phyloP scores from a whole-genome alignment of 225 moss, liverwort and hornwort species.

The Sphagnum tenellum region DNA sequence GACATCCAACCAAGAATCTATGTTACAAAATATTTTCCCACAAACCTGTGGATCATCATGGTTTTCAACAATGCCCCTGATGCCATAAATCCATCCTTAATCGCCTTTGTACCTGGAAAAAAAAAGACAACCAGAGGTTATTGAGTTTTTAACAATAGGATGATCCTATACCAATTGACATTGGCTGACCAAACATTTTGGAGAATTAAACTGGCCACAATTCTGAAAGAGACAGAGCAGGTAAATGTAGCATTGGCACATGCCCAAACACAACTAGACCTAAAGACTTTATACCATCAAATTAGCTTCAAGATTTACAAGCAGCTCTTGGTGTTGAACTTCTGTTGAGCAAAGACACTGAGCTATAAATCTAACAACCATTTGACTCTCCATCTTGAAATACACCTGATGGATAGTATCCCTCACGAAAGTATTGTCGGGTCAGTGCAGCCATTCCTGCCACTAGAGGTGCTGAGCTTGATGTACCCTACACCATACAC shows the following conservation, averaged over 20 bases:
- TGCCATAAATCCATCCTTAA: slow-evolving; percentile 30
- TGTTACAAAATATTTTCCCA: too few species aligned
- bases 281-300: too few species aligned
- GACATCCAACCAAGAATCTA: too few species aligned
- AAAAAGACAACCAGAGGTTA: too few species aligned
- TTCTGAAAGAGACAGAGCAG: too few species aligned
- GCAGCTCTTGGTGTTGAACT: too few species aligned
- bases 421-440: slow-evolving; percentile 57
- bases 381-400: too few species aligned
- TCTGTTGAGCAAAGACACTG: not conserved
- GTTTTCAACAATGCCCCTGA: slow-evolving; percentile 61
- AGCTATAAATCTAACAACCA: not conserved
- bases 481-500: slow-evolving; percentile 38
- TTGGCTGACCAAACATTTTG: not conserved
- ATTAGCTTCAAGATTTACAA: too few species aligned
- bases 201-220: too few species aligned
- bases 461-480: slow-evolving; percentile 54
- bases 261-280: too few species aligned
- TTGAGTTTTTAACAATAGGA: too few species aligned
- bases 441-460: slow-evolving; percentile 48
- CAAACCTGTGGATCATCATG: slow-evolving; percentile 53
- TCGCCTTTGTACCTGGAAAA: slow-evolving; percentile 23
- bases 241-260: too few species aligned
- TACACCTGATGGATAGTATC: slow-evolving; percentile 61
- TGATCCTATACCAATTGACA: not conserved